Base-by-base conservation (phyloP, 306 rosid species). In the Gastrolobium villosum region DNA sequence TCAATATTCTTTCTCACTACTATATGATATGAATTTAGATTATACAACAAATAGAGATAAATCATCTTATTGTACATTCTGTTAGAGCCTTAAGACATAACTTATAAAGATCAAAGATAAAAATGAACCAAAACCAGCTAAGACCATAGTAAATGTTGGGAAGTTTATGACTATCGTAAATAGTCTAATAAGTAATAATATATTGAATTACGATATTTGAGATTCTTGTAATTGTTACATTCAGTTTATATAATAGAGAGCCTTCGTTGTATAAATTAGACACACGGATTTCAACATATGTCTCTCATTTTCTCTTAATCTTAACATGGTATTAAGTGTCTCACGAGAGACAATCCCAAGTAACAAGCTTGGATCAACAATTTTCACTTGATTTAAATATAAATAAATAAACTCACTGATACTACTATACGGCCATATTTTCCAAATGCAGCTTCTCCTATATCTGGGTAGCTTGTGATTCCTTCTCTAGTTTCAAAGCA, bases 371-470 rank as follows among this genome's bases (percentile, higher is more conserved):
- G n/a, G 13, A 40, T 5, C 28, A 59, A 60, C 43, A 20, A 50
- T 36, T 54, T 49, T 75, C 10, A 70, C 69, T 43, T 63, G 56
- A 20, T 1, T 62, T 26, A 75, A 62, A 20, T 20, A 3, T 4
- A 77, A 66, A 55, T 6, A 54, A 70, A 31, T 26, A 15, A 81
- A 83, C 91, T 88, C 87, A 90, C 95, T 30, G 92, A 86, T 55
- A 84, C 59, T 55, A 70, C 5, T 53, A 90, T 75, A 53, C 87
- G 92, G 34, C 92, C 92, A 65, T 59, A 83, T 86, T 36, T 84
- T 65, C 92, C 95, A 46, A 82, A 90, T 46, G 95, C 95, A 78
- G 92, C 92, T 86, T 88, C 90, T 72, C 95, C 92, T 69, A 90
- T 63, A 75, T 90, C 96, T 34, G 90, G 95, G 70, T 87, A 92